These are phyloP conservation scores for Aquilaria sinensis DNA, from an alignment of 345 rosid genomes.

Conservation along the genomic window DNA sequence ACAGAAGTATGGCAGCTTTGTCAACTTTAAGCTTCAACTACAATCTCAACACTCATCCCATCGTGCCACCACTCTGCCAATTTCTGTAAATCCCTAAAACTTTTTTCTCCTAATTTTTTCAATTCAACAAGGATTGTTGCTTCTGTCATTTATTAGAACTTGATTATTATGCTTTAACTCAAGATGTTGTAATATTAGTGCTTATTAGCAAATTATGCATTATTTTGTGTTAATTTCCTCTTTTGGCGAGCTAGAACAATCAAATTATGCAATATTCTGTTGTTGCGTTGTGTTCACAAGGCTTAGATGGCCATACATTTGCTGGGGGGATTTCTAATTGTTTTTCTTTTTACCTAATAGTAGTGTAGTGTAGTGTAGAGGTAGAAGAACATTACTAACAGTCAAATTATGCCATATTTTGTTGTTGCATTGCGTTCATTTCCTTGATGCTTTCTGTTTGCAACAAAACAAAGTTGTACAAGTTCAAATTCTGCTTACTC, in stretches of 20 bases:
- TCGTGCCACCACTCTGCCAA: no score
- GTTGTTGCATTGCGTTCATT: constrained; percentile 23
- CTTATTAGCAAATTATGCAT: neutral
- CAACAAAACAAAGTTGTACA: constrained; percentile 8
- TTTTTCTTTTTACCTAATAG: neutral
- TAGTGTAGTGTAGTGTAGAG: no score
- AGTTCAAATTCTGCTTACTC: constrained; percentile 37
- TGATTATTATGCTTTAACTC: no score
- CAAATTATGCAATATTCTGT: constrained; percentile 5
- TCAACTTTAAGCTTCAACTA: no score
- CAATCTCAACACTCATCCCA: no score
- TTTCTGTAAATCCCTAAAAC: no score
- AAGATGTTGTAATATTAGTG: no score
- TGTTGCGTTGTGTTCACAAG: constrained; percentile 34
- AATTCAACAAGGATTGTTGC: no score
- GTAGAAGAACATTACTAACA: constrained; percentile 12
- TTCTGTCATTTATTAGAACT: no score
- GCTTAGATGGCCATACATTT: constrained; percentile 17
- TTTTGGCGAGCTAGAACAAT: neutral
- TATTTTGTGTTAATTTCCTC: constrained; percentile 1
- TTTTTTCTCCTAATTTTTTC: no score
- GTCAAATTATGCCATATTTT: constrained; percentile 20
- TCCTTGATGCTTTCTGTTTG: neutral
- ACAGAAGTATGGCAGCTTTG: no score
- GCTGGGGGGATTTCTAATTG: constrained; percentile 2